Percentiles rank a stretch among this genome's conserved stretches.
phyloP scores from a whole-genome alignment of 2,329 filamentous ascomycete genomes.

The Aspergillus sp. region DNA sequence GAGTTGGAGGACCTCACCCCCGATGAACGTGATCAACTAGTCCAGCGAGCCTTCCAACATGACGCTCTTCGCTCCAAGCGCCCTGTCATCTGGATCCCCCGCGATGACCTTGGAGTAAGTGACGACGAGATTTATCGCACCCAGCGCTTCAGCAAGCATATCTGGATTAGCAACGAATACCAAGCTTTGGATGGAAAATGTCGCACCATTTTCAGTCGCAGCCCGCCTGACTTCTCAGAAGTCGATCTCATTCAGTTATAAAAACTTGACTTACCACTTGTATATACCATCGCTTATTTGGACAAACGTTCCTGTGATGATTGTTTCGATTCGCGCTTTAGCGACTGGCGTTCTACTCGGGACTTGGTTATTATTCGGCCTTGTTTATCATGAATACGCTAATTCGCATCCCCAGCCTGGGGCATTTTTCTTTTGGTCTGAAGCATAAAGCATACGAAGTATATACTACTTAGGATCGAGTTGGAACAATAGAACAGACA shows the following conservation, averaged over 20 bases:
- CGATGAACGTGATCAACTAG: constrained; percentile 80
- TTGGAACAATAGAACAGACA: neutral
- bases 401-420: neutral
- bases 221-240: constrained; percentile 87
- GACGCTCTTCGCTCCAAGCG: constrained; percentile 78
- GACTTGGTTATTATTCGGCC: neutral
- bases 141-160: constrained; percentile 69
- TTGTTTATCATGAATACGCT: neutral
- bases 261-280: neutral
- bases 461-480: neutral
- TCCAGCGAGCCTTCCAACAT: constrained; percentile 87
- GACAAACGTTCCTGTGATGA: constrained; percentile 1
- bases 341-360: constrained; percentile 2
- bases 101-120: constrained; percentile 84
- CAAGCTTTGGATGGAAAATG: constrained; percentile 82
- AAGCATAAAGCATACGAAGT: neutral
- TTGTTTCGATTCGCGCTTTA: neutral
- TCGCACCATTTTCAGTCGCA: constrained; percentile 78
- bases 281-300: neutral
- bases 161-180: constrained; percentile 94
- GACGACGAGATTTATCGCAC: constrained; percentile 87
- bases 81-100: constrained; percentile 90
- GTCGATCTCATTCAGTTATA: constrained; percentile 80
- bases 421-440: neutral
- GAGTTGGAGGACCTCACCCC: constrained; percentile 93